Base-by-base conservation (phyloP, 2,329 filamentous ascomycete species). In the Epichloe sp. region DNA sequence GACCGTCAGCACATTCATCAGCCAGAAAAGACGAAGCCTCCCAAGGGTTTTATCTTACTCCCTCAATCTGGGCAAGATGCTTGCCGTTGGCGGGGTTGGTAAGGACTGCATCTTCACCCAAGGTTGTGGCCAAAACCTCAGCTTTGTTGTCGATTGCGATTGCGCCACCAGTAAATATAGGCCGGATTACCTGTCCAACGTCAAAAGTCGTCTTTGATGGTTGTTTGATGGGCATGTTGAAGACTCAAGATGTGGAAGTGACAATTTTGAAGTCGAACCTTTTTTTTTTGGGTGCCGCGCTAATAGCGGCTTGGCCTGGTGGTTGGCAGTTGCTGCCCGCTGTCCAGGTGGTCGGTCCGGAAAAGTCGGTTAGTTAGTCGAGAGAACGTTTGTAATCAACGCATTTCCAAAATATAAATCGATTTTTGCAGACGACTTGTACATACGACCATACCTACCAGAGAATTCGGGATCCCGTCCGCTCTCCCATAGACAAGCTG, bases 141-240 rank as follows among this genome's bases (percentile, higher is more conserved):
- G 89, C 89, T 69, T 81, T 80, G 65, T 83, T 79, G 72, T 91
- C 88, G 54, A 97, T 78, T 34, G 88, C 82, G 53, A 95, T 82
- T 57, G 86, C 85, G 43, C 93, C 93, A 50, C 93, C 93, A 2
- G 91, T 95, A 64, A 93, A 96, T 47, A 97, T 91, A 19, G 93
- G 93, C 60, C 89, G 86, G 51, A 98, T 86, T 46, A 88, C 86
- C 62, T 85, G 82, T 57, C 78, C 78, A 53, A 85, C 80, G 63
- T 94, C 87, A 67, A 96, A 98, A 3, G 91, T 95, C 52, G 89
- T 96, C 74, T 89, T 94, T 59, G 79, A 73, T 17, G 78, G 73
- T 53, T 79, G 71, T 66, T 80, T 81, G 54, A 71, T 77, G 51
- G 81, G 77, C 81, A 85, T 67, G 52, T 44, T 38, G 37, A 44